These are phyloP conservation scores for Puccinia novopanici DNA, from an alignment of 1,284 basidiomycete genomes.

Conservation along the genomic window DNA sequence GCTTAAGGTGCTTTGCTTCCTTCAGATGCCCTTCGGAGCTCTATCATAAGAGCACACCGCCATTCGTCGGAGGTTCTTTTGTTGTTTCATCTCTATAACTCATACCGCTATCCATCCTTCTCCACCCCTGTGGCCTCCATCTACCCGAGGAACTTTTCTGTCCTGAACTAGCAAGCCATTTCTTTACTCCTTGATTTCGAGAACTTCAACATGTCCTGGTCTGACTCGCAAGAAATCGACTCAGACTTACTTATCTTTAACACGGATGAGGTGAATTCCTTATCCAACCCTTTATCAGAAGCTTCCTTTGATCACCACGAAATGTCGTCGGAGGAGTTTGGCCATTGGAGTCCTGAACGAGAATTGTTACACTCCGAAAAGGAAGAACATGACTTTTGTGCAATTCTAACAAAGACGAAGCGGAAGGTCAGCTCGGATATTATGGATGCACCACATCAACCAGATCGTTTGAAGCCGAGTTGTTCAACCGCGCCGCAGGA, in stretches of 20 bases:
- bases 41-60: constrained; percentile 29
- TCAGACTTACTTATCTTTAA: constrained; percentile 28
- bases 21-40: constrained; percentile 16
- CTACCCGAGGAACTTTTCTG: constrained; percentile 10
- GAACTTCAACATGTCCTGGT: constrained; percentile 15
- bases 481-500: constrained; percentile 11
- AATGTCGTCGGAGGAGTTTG: constrained; percentile 26
- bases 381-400: constrained; percentile 3
- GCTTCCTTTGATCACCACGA: constrained; percentile 9
- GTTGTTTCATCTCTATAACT: neutral
- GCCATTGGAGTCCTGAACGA: constrained; percentile 9
- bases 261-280: constrained; percentile 23
- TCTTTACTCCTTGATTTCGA: constrained; percentile 4
- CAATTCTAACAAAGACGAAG: neutral
- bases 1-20: neutral
- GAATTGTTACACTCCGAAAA: constrained; percentile 23
- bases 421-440: constrained; percentile 1
- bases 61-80: constrained; percentile 10
- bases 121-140: constrained; percentile 19
- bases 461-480: constrained; percentile 11
- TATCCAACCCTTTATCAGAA: constrained; percentile 12
- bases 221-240: constrained; percentile 6
- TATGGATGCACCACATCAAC: neutral
- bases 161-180: neutral
- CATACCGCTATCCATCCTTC: constrained; percentile 14